phyloP scores from a whole-genome alignment of 2,329 filamentous ascomycete genomes.

The Aspergillus awamori region DNA sequence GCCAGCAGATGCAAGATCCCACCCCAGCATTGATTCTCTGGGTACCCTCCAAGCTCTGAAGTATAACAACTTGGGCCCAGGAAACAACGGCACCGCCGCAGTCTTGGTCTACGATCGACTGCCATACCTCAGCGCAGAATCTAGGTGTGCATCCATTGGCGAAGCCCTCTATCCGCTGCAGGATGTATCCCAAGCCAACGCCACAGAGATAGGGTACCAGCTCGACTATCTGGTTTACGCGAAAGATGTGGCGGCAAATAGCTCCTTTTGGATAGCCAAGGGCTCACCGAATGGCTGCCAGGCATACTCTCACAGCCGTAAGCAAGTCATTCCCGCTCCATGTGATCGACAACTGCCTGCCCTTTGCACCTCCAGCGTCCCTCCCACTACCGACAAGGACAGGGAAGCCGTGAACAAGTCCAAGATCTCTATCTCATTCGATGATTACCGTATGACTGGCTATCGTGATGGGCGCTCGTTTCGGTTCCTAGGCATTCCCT shows the following conservation, averaged over 20 bases:
- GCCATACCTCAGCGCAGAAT: slow-evolving; percentile 16
- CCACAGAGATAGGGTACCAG: slow-evolving; percentile 28
- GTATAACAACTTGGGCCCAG: slow-evolving; percentile 29
- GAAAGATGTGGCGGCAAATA: slow-evolving; percentile 15
- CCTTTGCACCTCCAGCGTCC: slow-evolving; percentile 27
- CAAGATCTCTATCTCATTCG: slow-evolving; percentile 21
- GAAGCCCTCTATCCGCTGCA: slow-evolving; percentile 25
- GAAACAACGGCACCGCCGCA: slow-evolving; percentile 31
- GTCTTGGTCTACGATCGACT: slow-evolving; percentile 23
- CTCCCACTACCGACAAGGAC: slow-evolving; percentile 25
- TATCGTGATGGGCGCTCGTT: slow-evolving; percentile 34
- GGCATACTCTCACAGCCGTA: slow-evolving; percentile 23
- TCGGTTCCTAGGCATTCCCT: slow-evolving; percentile 52
- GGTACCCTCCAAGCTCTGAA: slow-evolving; percentile 27
- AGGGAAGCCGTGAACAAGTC: slow-evolving; percentile 18
- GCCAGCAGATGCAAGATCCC: slow-evolving; percentile 4
- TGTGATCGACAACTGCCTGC: slow-evolving; percentile 23
- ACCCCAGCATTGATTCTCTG: slow-evolving; percentile 16
- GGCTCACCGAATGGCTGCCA: slow-evolving; percentile 12
- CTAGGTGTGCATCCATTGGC: slow-evolving; percentile 27
- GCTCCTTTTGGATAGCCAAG: slow-evolving; percentile 23
- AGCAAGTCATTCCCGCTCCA: slow-evolving; percentile 8
- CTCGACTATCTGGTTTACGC: slow-evolving; percentile 28
- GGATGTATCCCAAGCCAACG: slow-evolving; percentile 10
- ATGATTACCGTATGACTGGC: slow-evolving; percentile 27